Base-by-base conservation (phyloP, 2,329 filamentous ascomycete genomes). In the Lachnellula cervina region DNA sequence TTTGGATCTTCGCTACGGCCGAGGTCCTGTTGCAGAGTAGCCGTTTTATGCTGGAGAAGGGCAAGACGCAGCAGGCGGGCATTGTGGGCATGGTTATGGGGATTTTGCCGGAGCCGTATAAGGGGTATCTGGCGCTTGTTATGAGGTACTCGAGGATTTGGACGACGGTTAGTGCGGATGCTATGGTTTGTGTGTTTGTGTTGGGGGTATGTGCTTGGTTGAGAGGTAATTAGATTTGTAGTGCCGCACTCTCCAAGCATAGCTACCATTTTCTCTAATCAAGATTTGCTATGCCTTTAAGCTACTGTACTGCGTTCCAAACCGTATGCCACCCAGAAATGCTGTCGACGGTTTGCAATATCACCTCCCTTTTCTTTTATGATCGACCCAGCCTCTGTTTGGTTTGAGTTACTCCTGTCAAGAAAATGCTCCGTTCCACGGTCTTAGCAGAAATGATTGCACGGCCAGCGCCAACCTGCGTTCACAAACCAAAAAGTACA, bases 1-100 rank as follows among this genome's bases (percentile, higher is more conserved):
- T 93, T 71, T 90, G 85, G 76, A 79, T 88, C n/a, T 94, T 93
- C 68, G 86, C 88, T 5, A 90, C 88, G 0, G 85, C 83, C 34
- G 88, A 94, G 73, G 78, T 89, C 11, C 69, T 89, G 52, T 75
- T 93, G 60, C 82, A 93, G 61, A 87, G 83, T 1, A 84, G 81
- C 32, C 77, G 88, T 23, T 89, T 87, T 69, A 83, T 90, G 63
- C 67, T 90, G 51, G 87, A 90, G 64, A 82, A 81, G 63, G 80
- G 71, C 17, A 70, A 74, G 44, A 40, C 80, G 46, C 80, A 81
- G 58, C 81, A 80, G 3, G 72, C 76, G 25, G 87, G 87, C 3
- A 78, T 88, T 55, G 63, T 90, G 59, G 84, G 83, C 59, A 87
- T 79, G 23, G 73, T 86, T 42, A 76, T 80, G 4, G 79, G 82